phyloP scores from a whole-genome alignment of 139 green algal genomes.

The Astrephomene gubernaculifera region DNA sequence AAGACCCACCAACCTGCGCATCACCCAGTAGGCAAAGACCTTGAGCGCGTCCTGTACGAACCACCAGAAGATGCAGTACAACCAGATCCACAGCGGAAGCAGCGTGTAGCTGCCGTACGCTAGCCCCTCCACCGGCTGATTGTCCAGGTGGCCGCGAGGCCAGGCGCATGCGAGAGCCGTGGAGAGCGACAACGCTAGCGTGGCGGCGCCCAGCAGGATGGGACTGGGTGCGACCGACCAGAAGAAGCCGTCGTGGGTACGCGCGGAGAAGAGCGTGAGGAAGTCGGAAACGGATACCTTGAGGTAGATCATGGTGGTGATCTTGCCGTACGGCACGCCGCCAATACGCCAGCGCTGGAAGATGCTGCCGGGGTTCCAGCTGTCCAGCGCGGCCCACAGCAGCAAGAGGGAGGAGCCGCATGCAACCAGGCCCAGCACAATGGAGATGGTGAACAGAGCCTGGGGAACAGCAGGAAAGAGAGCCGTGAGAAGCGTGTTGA shows the following conservation, averaged over 20 bases:
- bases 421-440: conserved; percentile 78
- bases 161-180: conserved; percentile 72
- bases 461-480: no score
- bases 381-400: conserved; percentile 77
- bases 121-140: conserved; percentile 5
- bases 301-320: conserved; percentile 87
- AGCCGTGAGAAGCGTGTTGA: no score
- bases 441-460: conserved; percentile 78
- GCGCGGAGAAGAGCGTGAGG: conserved; percentile 86
- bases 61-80: conserved; percentile 89
- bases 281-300: conserved; percentile 91
- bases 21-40: conserved; percentile 40
- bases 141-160: conserved; percentile 25
- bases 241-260: conserved; percentile 82
- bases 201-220: conserved; percentile 45
- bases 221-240: conserved; percentile 61
- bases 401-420: conserved; percentile 83
- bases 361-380: conserved; percentile 50
- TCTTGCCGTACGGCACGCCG: conserved; percentile 66
- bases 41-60: conserved; percentile 82
- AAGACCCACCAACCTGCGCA: conserved; percentile 12
- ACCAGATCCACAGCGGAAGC: conserved; percentile 80
- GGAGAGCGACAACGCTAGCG: conserved; percentile 63
- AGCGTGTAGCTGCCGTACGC: conserved; percentile 54
- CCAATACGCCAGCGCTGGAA: conserved; percentile 60